Evolutionary conservation across 2,329 filamentous ascomycete genomes (phyloP).

Genomic region (Apiospora kogelbergensis): DNA sequence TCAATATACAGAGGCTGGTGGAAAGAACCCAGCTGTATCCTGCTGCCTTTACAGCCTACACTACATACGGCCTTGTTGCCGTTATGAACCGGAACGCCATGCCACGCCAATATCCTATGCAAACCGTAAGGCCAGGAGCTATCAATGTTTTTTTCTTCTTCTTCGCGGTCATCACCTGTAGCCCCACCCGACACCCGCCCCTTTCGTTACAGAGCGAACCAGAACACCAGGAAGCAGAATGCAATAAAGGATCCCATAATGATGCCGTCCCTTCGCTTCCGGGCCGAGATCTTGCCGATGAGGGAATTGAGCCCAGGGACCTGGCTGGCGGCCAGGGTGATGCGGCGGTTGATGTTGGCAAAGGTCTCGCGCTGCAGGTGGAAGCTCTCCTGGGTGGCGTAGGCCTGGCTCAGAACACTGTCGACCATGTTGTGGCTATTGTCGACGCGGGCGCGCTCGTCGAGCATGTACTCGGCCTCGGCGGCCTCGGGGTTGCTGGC

Average conservation of each 20-base stretch:
- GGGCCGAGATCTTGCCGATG: slow-evolving; percentile 88
- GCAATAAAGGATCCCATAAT: slow-evolving; percentile 92
- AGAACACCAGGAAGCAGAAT: slow-evolving; percentile 82
- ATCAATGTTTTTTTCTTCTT: slow-evolving; percentile 4
- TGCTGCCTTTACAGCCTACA: background rate
- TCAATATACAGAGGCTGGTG: background rate
- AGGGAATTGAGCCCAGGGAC: slow-evolving; percentile 91
- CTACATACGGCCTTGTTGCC: background rate
- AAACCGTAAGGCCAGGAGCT: background rate
- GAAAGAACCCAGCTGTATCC: background rate
- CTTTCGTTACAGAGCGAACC: slow-evolving; percentile 56
- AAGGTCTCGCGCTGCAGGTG: slow-evolving; percentile 83
- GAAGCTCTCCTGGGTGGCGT: slow-evolving; percentile 94
- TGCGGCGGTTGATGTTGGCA: slow-evolving; percentile 84
- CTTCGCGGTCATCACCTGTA: too few species aligned
- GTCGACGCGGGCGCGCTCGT: slow-evolving; percentile 82
- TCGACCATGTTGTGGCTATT: slow-evolving; percentile 88
- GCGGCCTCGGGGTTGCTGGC: slow-evolving; percentile 76
- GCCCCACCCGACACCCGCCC: too few species aligned
- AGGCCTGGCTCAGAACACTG: slow-evolving; percentile 89
- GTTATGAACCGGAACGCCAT: slow-evolving; percentile 10
- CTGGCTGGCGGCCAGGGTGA: slow-evolving; percentile 84
- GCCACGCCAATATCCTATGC: slow-evolving; percentile 1
- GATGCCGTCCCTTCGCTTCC: slow-evolving; percentile 92
- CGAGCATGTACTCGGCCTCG: slow-evolving; percentile 96